Base-by-base conservation (phyloP, 129 eudicot genomes). In the Apium graveolens region DNA sequence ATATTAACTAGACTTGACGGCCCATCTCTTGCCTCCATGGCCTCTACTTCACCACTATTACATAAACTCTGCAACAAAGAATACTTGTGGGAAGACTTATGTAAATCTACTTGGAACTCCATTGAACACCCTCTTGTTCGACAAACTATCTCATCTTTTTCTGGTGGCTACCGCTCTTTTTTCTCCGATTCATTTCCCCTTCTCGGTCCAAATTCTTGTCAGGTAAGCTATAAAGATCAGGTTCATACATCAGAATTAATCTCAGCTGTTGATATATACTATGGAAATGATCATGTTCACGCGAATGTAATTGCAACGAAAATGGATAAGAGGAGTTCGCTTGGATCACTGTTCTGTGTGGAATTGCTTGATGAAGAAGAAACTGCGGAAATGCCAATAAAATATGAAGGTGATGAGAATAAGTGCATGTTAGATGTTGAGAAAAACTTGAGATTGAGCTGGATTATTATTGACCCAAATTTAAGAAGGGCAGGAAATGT, bases 181-280 rank as follows among this genome's bases (percentile, higher is more conserved):
- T 75, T 75, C 68, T 75, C 78, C 21, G 78, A 75, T 39, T 49
- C 78, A 13, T 75, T 75, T 38, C 78, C 78, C 32, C 11, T 39
- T 9, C 20, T 71, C 20, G 32, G 43, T 12, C 31, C 68, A 5
- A 75, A 71, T 3, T 32, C 31, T 32, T 5, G 68, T 39, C 10
- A 62, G 0, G 27, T 24, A 35, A 35, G 5, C 43, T 34, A 4
- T 34, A 14, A 9, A 63, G 16, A 5, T 32, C 29, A 41, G 20
- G 34, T 8, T 16, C 31, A 4, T 5, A 38, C 51, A 0, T 20
- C 78, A 1, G 68, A 75, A 17, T 1, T 75, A n/a, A 75, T 75
- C 45, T 75, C 78, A 17, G 79, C 49, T 29, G 51, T 76, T 21
- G 79, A 76, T 55, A 37, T 76, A 1, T 45, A 37, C 37, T 76